Base-by-base conservation (phyloP, 2,329 filamentous ascomycete species). In the Pyrenochaeta sp. region DNA sequence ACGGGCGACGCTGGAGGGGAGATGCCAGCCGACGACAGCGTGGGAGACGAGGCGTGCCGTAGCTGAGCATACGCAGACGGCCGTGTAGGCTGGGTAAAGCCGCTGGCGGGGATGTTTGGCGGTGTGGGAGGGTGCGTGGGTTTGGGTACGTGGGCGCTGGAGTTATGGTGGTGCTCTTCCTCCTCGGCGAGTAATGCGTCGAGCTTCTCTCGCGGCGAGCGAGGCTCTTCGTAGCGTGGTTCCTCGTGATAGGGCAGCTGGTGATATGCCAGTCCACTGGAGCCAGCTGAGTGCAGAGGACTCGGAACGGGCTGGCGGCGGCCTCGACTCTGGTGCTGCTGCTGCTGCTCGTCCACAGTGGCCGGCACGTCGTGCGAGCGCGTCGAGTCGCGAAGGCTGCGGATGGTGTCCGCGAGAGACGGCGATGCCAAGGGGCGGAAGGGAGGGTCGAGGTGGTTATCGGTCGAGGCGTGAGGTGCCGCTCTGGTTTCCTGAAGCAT, bases 201-300 rank as follows among this genome's bases (percentile, higher is more conserved):
- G 50, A 79, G 72, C 64, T 73, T 74, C 65, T 77, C 74, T 44
- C 75, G 70, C 45, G 77, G 76, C 22, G 73, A 76, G 58, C 75
- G 76, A 61, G 77, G 76, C 56, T 68, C 67, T 54, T 73, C 71
- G 62, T 62, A 73, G 60, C 75, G 75, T 64, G 76, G 74, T 54
- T 63, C 63, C 48, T 71, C 70, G 61, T 64, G 67, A 61, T 74
- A 69, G 64, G 65, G 59, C 52, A 56, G 60, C 56, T 57, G 62
- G 42, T 50, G 62, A 22, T 56, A 27, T 34, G 57, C 54, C 62
- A 49, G 19, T 57, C 58, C 58, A 56, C 28, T 36, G 46, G 48
- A 56, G 55, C 44, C 49, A 48, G 71, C 51, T 44, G 60, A 52
- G 42, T 70, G 68, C 55, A 74, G 60, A 42, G 73, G 73, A 54